Percentiles rank a stretch among this genome's conserved stretches.
Evolutionary conservation across 1,139 yeast genomes (phyloP).

Genomic region (Saccharomycopsis crataegensis): DNA sequence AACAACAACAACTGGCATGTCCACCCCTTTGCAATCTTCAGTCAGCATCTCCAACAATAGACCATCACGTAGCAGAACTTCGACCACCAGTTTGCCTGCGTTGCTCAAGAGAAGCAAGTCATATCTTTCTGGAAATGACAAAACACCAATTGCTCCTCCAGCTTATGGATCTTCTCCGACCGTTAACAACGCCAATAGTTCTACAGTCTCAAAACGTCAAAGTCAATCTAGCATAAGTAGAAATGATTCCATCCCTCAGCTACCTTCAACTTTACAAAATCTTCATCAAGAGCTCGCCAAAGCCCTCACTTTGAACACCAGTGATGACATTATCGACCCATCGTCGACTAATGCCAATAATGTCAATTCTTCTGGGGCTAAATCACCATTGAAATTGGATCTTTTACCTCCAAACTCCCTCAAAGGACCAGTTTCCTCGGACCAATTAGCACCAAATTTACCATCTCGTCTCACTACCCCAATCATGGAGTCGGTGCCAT

Average conservation of each 20-base stretch:
- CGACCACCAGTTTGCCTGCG: conserved; percentile 14
- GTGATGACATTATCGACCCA: neutral
- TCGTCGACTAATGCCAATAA: too few species aligned
- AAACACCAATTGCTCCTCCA: neutral
- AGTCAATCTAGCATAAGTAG: neutral
- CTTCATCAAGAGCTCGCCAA: conserved; percentile 1
- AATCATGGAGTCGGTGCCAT: conserved; percentile 9
- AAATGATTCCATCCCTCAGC: neutral
- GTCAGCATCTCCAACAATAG: neutral
- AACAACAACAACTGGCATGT: neutral
- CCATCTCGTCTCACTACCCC: conserved; percentile 19
- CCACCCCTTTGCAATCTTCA: neutral
- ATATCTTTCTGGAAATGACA: neutral
- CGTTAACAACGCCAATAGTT: neutral
- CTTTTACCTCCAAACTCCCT: conserved; percentile 18
- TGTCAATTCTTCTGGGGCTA: too few species aligned
- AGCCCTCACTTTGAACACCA: conserved; percentile 27
- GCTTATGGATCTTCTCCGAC: neutral
- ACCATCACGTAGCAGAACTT: conserved; percentile 7
- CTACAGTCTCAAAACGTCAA: neutral
- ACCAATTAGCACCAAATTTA: conserved; percentile 15
- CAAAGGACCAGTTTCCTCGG: conserved; percentile 14
- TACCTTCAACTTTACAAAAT: neutral
- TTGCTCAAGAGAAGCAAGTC: conserved; percentile 15
- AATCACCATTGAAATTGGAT: conserved; percentile 10